Evolutionary conservation across 306 rosid genomes (phyloP).

Genomic region (Coriaria nepalensis): DNA sequence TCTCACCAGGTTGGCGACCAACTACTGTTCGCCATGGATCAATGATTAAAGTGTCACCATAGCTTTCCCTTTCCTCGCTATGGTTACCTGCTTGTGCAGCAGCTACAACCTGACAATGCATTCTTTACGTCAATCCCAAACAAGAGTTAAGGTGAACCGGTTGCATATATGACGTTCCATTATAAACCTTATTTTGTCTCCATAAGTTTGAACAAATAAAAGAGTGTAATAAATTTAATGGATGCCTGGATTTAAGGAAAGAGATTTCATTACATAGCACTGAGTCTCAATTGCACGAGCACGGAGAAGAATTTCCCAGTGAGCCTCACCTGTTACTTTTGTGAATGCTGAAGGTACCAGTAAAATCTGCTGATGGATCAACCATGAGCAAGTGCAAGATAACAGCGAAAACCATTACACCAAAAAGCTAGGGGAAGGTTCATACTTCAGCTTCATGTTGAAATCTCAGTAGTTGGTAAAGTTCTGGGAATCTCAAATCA

Average conservation of each 20-base stretch:
- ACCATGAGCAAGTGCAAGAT: slow-evolving; percentile 11
- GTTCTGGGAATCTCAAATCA: slow-evolving; percentile 90
- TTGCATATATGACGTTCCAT: slow-evolving; percentile 3
- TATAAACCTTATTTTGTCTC: not conserved
- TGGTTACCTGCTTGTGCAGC: slow-evolving; percentile 85
- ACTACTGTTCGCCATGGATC: slow-evolving; percentile 92
- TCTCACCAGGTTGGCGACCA: slow-evolving; percentile 67
- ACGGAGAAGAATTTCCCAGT: slow-evolving; percentile 94
- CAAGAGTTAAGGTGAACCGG: slow-evolving; percentile 8
- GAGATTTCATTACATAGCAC: slow-evolving; percentile 52
- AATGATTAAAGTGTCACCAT: slow-evolving; percentile 73
- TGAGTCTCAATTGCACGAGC: slow-evolving; percentile 96
- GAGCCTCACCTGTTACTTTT: slow-evolving; percentile 77
- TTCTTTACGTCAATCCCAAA: slow-evolving; percentile 16
- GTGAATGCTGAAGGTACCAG: slow-evolving; percentile 92
- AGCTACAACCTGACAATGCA: slow-evolving; percentile 69
- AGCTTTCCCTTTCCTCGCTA: slow-evolving; percentile 74
- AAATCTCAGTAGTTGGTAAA: slow-evolving; percentile 71
- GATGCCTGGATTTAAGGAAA: slow-evolving; percentile 5
- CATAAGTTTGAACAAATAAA: not conserved
- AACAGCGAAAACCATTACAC: slow-evolving; percentile 10
- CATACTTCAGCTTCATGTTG: slow-evolving; percentile 66
- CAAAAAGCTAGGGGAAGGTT: slow-evolving; percentile 9
- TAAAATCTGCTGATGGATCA: slow-evolving; percentile 38
- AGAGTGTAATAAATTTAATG: not conserved